These are phyloP conservation scores for Huntiella abstrusa DNA, from an alignment of 2,329 filamentous ascomycete species.

Conservation along the genomic window DNA sequence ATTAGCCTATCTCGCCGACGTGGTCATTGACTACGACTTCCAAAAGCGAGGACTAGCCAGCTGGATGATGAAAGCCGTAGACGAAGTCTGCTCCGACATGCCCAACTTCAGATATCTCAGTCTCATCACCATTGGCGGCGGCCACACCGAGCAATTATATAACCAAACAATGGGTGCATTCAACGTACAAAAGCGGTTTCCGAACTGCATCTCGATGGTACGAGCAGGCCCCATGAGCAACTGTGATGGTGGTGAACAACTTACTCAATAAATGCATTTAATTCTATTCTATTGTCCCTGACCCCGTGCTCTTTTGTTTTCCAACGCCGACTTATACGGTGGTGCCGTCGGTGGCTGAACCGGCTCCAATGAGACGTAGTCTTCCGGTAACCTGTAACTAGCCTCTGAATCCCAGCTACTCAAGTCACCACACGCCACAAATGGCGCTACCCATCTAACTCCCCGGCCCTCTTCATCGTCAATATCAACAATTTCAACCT, in stretches of 20 bases:
- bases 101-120: background rate
- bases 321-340: slow-evolving; percentile 79
- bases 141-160: background rate
- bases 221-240: background rate
- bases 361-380: slow-evolving; percentile 72
- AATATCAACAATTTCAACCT: slow-evolving; percentile 15
- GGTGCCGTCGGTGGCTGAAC: slow-evolving; percentile 91
- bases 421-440: slow-evolving; percentile 91
- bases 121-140: background rate
- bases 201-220: background rate
- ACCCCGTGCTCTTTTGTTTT: slow-evolving; percentile 51
- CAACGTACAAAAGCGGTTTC: background rate
- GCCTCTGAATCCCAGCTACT: slow-evolving; percentile 92
- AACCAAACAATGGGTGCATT: background rate
- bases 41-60: background rate
- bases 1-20: slow-evolving; percentile 48
- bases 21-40: slow-evolving; percentile 17
- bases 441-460: slow-evolving; percentile 72
- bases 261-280: background rate
- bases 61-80: background rate
- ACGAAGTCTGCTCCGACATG: background rate
- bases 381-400: slow-evolving; percentile 73
- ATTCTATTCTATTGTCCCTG: slow-evolving; percentile 27
- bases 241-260: background rate
- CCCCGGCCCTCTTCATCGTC: slow-evolving; percentile 16